phyloP scores from a whole-genome alignment of 139 green algal species.

The Chlamydomonas sp. region DNA sequence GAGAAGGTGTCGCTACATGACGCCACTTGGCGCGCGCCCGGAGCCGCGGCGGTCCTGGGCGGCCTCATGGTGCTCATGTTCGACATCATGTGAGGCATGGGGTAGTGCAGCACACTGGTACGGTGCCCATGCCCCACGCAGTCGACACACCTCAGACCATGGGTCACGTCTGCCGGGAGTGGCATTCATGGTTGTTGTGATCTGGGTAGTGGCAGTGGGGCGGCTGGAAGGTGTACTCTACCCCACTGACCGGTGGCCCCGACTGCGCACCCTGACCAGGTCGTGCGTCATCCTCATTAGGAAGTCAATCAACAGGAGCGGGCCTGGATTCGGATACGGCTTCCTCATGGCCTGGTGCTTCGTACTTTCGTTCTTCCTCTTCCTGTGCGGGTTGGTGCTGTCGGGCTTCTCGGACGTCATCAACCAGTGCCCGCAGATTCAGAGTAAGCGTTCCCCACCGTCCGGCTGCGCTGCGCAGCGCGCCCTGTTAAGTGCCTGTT shows the following conservation, averaged over 20 bases:
- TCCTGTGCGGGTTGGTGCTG: slow-evolving; percentile 46
- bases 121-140: background rate
- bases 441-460: background rate
- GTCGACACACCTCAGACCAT: background rate
- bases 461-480: no score
- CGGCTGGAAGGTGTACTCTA: background rate
- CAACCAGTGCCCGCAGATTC: background rate
- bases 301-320: slow-evolving; percentile 59
- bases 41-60: slow-evolving; percentile 45
- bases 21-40: slow-evolving; percentile 39
- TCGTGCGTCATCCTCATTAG: slow-evolving; percentile 33
- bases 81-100: slow-evolving; percentile 15
- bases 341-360: slow-evolving; percentile 65
- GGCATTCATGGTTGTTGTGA: no score
- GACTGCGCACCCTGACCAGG: no score
- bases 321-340: slow-evolving; percentile 66
- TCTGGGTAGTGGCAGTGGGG: no score
- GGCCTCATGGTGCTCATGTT: slow-evolving; percentile 46
- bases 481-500: no score
- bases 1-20: slow-evolving; percentile 3
- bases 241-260: background rate
- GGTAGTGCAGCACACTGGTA: no score
- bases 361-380: slow-evolving; percentile 48
- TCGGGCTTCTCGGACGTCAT: slow-evolving; percentile 37
- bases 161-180: no score